Conservation (phyloP, 2,329 filamentous ascomycete species). For the Hawksworthiomyces lignivorus region DNA sequence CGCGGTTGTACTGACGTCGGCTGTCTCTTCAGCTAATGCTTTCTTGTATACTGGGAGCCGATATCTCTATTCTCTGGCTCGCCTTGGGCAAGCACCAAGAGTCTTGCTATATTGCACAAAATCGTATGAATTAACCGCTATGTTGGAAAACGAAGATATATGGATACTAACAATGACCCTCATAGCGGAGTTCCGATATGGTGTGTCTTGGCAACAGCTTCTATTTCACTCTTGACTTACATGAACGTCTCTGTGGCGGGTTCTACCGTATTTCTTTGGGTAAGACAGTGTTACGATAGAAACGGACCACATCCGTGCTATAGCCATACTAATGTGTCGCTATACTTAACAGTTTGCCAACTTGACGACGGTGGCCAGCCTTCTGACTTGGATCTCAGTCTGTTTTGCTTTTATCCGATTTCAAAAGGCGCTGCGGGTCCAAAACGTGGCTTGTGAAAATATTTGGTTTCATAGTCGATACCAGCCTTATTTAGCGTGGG, state of each 20-base stretch:
- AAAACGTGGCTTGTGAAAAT: constrained; percentile 56
- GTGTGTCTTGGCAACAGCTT: no score
- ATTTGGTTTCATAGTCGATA: constrained; percentile 59
- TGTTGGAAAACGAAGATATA: no score
- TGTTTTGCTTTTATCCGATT: constrained; percentile 64
- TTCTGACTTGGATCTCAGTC: constrained; percentile 62
- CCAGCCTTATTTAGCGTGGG: constrained; percentile 63
- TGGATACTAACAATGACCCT: no score
- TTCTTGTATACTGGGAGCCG: constrained; percentile 53
- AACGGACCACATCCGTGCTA: no score
- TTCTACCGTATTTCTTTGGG: no score
- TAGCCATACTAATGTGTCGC: no score
- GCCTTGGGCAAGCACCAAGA: constrained; percentile 51
- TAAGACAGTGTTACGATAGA: no score
- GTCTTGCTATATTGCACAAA: constrained; percentile 51
- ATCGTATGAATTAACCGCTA: constrained; percentile 18
- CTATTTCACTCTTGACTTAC: no score
- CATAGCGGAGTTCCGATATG: no score
- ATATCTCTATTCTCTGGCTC: constrained; percentile 51
- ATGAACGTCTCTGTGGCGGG: no score
- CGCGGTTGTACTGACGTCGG: constrained; percentile 51
- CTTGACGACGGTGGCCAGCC: constrained; percentile 58
- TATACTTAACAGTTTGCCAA: no score
- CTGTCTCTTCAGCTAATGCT: constrained; percentile 52
- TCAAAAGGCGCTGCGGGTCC: constrained; percentile 54